A percentile compares a stretch with the other conserved stretches of the same genome.
These are phyloP conservation scores for Debaryomyces nepalensis DNA, from an alignment of 1,139 yeast species.

Conservation along the genomic window DNA sequence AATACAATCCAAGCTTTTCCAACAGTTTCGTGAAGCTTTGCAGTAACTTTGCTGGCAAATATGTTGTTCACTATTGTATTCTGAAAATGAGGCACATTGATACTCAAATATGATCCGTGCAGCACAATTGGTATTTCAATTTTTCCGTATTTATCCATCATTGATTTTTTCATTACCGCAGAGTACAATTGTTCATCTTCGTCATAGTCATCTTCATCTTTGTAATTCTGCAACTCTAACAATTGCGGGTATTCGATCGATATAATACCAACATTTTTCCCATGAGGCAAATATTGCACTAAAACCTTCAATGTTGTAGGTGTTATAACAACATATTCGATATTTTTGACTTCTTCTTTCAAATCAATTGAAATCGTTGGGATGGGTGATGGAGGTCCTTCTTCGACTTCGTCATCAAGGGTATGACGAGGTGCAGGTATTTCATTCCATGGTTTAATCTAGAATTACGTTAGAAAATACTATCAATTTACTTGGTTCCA, in stretches of 20 bases:
- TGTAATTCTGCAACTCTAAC: conserved; percentile 16
- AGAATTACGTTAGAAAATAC: conserved; percentile 16
- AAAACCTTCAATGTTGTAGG: conserved; percentile 36
- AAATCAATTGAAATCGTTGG: conserved; percentile 23
- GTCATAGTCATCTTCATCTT: conserved; percentile 45
- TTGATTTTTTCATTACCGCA: conserved; percentile 31
- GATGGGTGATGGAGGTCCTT: conserved; percentile 19
- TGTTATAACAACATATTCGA: conserved; percentile 27
- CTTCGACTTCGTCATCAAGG: conserved; percentile 49
- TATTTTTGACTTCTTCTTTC: conserved; percentile 5
- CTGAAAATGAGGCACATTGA: conserved; percentile 40
- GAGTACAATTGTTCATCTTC: conserved; percentile 61
- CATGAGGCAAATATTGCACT: conserved; percentile 24
- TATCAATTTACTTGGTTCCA: background rate
- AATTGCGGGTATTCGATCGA: conserved; percentile 28
- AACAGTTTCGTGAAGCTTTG: conserved; percentile 16
- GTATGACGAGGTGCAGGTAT: conserved; percentile 57
- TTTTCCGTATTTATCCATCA: conserved; percentile 28
- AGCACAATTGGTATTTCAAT: conserved; percentile 30
- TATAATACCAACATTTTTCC: conserved; percentile 27
- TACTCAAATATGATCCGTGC: conserved; percentile 17
- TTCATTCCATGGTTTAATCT: conserved; percentile 64
- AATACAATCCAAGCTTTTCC: conserved; percentile 34
- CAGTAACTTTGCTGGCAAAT: conserved; percentile 29
- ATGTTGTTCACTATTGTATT: conserved; percentile 37